Conservation (phyloP, 2,329 filamentous ascomycete species). For the Diaporthe sp. region DNA sequence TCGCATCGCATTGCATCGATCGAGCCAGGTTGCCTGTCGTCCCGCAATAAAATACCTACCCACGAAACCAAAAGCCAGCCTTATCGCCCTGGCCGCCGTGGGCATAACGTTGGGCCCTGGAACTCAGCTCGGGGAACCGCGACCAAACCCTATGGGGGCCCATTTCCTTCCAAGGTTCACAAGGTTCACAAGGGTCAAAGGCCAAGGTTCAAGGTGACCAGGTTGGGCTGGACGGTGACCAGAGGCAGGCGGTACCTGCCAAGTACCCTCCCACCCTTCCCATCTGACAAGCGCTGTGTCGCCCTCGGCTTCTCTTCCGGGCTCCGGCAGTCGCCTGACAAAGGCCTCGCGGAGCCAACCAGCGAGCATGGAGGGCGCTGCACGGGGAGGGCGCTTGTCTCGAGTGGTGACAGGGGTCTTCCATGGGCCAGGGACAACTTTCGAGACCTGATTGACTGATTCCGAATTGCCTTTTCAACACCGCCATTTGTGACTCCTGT, state of each 20-base stretch:
- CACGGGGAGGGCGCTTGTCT: constrained; percentile 16
- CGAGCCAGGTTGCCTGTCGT: not conserved
- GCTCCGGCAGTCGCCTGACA: constrained; percentile 27
- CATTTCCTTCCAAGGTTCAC: not conserved
- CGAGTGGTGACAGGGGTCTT: constrained; percentile 24
- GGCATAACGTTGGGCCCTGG: constrained; percentile 25
- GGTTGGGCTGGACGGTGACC: not conserved
- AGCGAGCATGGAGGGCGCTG: constrained; percentile 11
- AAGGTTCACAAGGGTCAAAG: constrained; percentile 5
- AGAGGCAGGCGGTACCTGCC: not conserved
- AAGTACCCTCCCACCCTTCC: constrained; percentile 5
- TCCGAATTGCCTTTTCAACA: constrained; percentile 31
- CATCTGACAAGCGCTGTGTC: not conserved
- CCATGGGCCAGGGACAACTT: constrained; percentile 26
- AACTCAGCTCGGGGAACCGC: constrained; percentile 18
- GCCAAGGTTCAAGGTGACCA: not conserved
- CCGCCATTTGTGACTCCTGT: constrained; percentile 28
- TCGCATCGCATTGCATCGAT: constrained; percentile 15
- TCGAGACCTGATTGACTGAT: constrained; percentile 29
- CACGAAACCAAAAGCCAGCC: constrained; percentile 26
- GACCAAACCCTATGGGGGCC: constrained; percentile 1
- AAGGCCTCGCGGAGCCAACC: constrained; percentile 15
- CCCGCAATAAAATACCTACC: constrained; percentile 8
- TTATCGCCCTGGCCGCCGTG: constrained; percentile 13
- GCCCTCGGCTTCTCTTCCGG: constrained; percentile 32